phyloP scores from a whole-genome alignment of 805 yeast genomes.

The Wickerhamiella bombiphila region DNA sequence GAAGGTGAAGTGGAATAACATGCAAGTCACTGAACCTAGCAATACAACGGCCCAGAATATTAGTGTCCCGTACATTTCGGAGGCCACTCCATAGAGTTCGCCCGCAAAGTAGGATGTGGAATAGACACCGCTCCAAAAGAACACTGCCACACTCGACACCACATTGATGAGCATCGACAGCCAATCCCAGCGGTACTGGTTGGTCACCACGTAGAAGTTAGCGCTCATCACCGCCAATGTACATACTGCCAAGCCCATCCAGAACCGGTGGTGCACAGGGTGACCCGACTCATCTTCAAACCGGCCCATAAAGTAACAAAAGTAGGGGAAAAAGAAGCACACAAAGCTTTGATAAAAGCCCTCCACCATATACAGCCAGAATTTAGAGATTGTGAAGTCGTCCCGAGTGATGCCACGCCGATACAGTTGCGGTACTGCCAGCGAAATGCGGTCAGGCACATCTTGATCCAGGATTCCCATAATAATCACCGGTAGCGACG shows the following conservation, averaged over 20 bases:
- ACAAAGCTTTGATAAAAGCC: constrained; percentile 64
- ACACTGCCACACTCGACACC: constrained; percentile 45
- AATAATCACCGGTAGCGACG: constrained; percentile 65
- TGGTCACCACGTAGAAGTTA: constrained; percentile 49
- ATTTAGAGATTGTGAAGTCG: constrained; percentile 51
- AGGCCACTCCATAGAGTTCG: constrained; percentile 51
- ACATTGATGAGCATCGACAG: constrained; percentile 38
- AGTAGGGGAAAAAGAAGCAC: constrained; percentile 56
- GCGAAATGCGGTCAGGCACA: constrained; percentile 49
- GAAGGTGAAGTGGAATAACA: constrained; percentile 47
- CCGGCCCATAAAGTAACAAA: constrained; percentile 35
- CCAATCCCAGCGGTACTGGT: constrained; percentile 73
- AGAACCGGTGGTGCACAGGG: constrained; percentile 41
- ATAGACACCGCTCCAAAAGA: constrained; percentile 78
- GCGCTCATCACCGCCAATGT: constrained; percentile 49
- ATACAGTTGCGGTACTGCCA: constrained; percentile 59
- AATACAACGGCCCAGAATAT: constrained; percentile 53
- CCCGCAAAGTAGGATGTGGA: constrained; percentile 36
- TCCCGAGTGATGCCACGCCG: constrained; percentile 49
- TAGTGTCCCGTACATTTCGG: constrained; percentile 44
- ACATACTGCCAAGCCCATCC: constrained; percentile 57
- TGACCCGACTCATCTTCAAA: constrained; percentile 15
- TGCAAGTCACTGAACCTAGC: constrained; percentile 38
- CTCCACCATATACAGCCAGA: constrained; percentile 50
- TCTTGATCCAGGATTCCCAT: constrained; percentile 69